Evolutionary conservation across 2,329 filamentous ascomycete genomes (phyloP).

Genomic region (Kalmusia sp.): DNA sequence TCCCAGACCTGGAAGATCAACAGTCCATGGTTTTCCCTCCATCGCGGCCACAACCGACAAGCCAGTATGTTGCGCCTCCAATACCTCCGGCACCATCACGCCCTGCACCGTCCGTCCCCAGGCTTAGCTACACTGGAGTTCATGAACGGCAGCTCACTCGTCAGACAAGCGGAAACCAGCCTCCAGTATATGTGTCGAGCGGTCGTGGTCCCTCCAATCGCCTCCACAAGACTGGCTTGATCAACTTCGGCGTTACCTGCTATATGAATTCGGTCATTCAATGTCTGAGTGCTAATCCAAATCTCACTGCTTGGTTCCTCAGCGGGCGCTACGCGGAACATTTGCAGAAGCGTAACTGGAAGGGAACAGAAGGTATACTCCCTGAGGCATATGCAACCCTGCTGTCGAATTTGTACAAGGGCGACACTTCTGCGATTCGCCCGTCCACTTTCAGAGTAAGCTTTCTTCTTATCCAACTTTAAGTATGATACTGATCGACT

Average conservation of each 20-base stretch:
- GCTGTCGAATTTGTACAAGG: slow-evolving; percentile 68
- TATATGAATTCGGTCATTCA: slow-evolving; percentile 94
- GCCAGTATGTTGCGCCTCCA: slow-evolving; percentile 56
- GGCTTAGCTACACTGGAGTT: slow-evolving; percentile 81
- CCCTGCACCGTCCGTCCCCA: slow-evolving; percentile 62
- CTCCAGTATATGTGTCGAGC: slow-evolving; percentile 55
- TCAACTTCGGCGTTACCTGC: slow-evolving; percentile 83
- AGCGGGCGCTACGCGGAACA: slow-evolving; percentile 66
- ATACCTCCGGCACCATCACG: slow-evolving; percentile 68
- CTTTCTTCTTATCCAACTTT: background rate
- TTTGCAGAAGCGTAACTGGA: slow-evolving; percentile 69
- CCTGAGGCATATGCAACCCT: slow-evolving; percentile 68
- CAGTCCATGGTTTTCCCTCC: slow-evolving; percentile 63
- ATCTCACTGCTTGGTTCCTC: slow-evolving; percentile 68
- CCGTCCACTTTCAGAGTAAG: slow-evolving; percentile 55
- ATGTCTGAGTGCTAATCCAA: slow-evolving; percentile 75
- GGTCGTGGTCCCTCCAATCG: slow-evolving; percentile 53
- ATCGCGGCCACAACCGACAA: slow-evolving; percentile 45
- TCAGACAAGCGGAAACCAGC: slow-evolving; percentile 43
- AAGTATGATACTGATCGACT: slow-evolving; percentile 22
- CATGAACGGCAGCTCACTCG: slow-evolving; percentile 61
- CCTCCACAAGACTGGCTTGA: slow-evolving; percentile 73
- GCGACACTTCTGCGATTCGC: slow-evolving; percentile 56
- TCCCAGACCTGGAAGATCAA: slow-evolving; percentile 70
- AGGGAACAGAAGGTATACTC: slow-evolving; percentile 69